These are phyloP conservation scores for Entelexis sorbosivorans DNA, from an alignment of 1,139 yeast genomes.

Conservation along the genomic window DNA sequence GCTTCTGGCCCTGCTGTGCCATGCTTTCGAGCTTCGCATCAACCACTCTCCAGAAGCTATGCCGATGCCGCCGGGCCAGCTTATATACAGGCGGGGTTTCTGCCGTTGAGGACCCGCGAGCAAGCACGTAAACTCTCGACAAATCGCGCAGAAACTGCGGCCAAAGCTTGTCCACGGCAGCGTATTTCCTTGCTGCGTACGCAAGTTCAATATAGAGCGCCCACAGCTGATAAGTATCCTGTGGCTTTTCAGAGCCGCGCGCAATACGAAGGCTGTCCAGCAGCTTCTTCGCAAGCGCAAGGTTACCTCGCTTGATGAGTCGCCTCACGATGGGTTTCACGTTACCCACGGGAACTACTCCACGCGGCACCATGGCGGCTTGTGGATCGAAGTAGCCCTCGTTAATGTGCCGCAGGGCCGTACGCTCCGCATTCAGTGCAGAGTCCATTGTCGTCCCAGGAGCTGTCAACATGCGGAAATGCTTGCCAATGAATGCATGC, in stretches of 20 bases:
- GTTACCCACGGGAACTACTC: slow-evolving; percentile 17
- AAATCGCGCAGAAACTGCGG: slow-evolving; percentile 11
- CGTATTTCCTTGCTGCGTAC: slow-evolving; percentile 1
- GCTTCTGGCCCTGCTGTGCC: not conserved
- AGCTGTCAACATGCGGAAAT: slow-evolving; percentile 17
- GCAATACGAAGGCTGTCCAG: slow-evolving; percentile 12
- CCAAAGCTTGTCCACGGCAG: slow-evolving; percentile 16
- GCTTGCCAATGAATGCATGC: slow-evolving; percentile 17
- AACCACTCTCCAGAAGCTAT: slow-evolving; percentile 8
- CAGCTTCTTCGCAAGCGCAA: slow-evolving; percentile 17
- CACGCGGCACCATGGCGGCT: slow-evolving; percentile 18
- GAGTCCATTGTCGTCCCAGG: slow-evolving; percentile 13
- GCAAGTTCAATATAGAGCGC: slow-evolving; percentile 20
- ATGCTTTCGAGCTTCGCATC: slow-evolving; percentile 14
- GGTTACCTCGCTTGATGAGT: slow-evolving; percentile 13
- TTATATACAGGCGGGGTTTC: slow-evolving; percentile 10
- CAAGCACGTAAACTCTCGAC: slow-evolving; percentile 7
- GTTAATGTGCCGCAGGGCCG: slow-evolving; percentile 12
- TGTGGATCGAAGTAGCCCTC: slow-evolving; percentile 18
- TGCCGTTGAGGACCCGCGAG: not conserved
- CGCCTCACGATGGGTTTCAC: slow-evolving; percentile 20
- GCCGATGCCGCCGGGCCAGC: slow-evolving; percentile 19
- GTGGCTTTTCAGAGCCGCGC: not conserved
- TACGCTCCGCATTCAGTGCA: slow-evolving; percentile 7
- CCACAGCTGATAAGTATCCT: slow-evolving; percentile 13